These are phyloP conservation scores for Chimonanthus praecox DNA, from an alignment of 164 flowering plant species.

Conservation along the genomic window DNA sequence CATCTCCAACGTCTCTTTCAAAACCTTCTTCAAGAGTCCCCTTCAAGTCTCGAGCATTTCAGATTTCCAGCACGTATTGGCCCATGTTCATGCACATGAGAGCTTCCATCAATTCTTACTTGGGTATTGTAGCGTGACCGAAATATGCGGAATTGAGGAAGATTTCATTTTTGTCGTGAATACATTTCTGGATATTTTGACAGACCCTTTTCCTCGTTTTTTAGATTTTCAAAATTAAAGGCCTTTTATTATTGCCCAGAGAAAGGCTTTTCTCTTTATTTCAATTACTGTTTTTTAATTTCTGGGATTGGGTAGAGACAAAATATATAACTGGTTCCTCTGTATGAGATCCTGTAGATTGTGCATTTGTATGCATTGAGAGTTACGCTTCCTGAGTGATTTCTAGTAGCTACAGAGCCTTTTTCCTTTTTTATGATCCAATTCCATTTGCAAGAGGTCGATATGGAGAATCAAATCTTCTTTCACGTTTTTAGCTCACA, in stretches of 20 bases:
- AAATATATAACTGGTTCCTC: too few species aligned
- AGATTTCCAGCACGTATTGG: background rate
- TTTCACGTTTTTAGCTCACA: background rate
- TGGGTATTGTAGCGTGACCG: background rate
- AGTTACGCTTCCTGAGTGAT: background rate
- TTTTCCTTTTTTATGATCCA: background rate
- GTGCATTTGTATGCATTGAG: too few species aligned
- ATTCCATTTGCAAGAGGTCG: too few species aligned
- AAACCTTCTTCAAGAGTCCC: background rate
- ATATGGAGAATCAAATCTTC: background rate
- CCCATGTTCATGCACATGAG: background rate
- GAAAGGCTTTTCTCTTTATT: constrained; percentile 1
- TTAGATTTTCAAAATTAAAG: constrained; percentile 1
- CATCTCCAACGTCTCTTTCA: too few species aligned
- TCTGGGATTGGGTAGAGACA: background rate
- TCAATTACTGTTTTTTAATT: background rate
- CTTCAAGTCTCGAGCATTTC: background rate
- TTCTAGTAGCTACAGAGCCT: too few species aligned
- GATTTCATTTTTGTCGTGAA: background rate
- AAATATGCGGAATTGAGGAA: constrained; percentile 8
- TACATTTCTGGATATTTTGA: background rate
- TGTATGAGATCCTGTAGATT: too few species aligned
- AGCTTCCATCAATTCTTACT: background rate
- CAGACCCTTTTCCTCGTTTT: background rate
- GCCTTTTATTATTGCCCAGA: background rate